phyloP scores from a whole-genome alignment of 257 asterid species.

The Thymus mandschuricus region DNA sequence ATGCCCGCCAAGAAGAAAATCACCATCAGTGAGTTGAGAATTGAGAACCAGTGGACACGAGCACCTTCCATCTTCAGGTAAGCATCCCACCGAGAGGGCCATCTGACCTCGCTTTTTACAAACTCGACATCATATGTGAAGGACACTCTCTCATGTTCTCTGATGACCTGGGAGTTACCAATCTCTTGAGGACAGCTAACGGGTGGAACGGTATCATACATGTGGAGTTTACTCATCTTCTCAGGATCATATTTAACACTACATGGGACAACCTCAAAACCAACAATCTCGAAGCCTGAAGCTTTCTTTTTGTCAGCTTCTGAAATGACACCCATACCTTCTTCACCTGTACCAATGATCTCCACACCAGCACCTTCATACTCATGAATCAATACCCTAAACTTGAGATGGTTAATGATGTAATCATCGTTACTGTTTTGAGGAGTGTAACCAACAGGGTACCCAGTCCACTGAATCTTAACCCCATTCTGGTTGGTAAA shows the following conservation, averaged over 20 bases:
- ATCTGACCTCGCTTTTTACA: slow-evolving; percentile 64
- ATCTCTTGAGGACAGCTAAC: slow-evolving; percentile 64
- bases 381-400: slow-evolving; percentile 74
- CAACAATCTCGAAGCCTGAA: slow-evolving; percentile 78
- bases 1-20: slow-evolving; percentile 85
- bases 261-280: slow-evolving; percentile 81
- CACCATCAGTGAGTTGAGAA: slow-evolving; percentile 83
- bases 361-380: slow-evolving; percentile 78
- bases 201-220: slow-evolving; percentile 50
- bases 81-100: slow-evolving; percentile 97
- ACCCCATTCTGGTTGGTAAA: slow-evolving; percentile 69
- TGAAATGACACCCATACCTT: slow-evolving; percentile 68
- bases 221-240: slow-evolving; percentile 65
- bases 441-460: slow-evolving; percentile 77
- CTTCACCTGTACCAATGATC: slow-evolving; percentile 78
- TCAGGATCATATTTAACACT: slow-evolving; percentile 74
- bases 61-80: slow-evolving; percentile 87
- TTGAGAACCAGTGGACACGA: slow-evolving; percentile 88
- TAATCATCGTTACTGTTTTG: slow-evolving; percentile 66
- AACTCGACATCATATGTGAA: slow-evolving; percentile 86
- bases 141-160: slow-evolving; percentile 68
- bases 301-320: slow-evolving; percentile 73
- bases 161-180: slow-evolving; percentile 67
- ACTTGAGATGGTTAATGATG: slow-evolving; percentile 76
- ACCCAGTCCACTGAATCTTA: slow-evolving; percentile 79